Conservation (phyloP, 257 asterid genomes). For the Haberlea rhodopensis region DNA sequence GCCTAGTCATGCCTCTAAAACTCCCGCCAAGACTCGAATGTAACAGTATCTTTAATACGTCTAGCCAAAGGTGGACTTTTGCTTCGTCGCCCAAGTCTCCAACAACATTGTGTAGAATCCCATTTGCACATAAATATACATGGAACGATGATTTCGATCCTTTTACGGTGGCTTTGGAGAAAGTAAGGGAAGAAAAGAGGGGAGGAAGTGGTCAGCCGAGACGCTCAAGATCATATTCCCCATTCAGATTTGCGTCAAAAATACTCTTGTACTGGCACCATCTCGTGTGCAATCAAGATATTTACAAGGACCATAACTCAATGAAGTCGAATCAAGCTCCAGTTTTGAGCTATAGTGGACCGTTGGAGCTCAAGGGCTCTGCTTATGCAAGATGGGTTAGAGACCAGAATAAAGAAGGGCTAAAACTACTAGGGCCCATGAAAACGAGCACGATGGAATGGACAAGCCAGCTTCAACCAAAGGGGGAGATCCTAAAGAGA, state of each 20-base stretch:
- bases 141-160: conserved; percentile 68
- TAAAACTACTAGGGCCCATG: conserved; percentile 24
- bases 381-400: conserved; percentile 65
- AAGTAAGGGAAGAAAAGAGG: conserved; percentile 57
- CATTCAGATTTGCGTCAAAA: conserved; percentile 33
- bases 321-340: conserved; percentile 25
- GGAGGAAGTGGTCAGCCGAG: conserved; percentile 45
- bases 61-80: conserved; percentile 27
- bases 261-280: conserved; percentile 22
- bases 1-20: conserved; percentile 67
- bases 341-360: conserved; percentile 31
- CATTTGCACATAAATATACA: conserved; percentile 39
- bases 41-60: conserved; percentile 25
- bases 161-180: conserved; percentile 56
- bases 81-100: conserved; percentile 49
- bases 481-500: conserved; percentile 21
- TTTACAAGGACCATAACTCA: conserved; percentile 7
- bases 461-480: conserved; percentile 16
- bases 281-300: conserved; percentile 2
- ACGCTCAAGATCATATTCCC: conserved; percentile 59
- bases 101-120: conserved; percentile 36
- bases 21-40: conserved; percentile 68
- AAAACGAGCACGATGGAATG: conserved; percentile 24
- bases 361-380: conserved; percentile 59
- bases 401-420: conserved; percentile 41